Evolutionary conservation across 148 eudicot genomes (phyloP).

Genomic region (Arbutus unedo): DNA sequence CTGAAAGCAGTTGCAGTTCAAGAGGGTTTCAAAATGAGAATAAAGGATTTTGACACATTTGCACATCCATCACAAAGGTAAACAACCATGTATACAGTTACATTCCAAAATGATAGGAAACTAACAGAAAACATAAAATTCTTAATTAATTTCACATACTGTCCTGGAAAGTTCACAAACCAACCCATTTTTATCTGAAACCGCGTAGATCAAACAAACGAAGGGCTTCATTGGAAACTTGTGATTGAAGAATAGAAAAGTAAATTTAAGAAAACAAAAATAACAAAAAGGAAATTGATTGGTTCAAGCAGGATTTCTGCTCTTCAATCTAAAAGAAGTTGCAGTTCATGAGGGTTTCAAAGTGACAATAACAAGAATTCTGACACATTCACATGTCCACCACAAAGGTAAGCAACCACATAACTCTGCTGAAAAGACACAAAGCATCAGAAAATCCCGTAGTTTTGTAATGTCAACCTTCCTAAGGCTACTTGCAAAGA

Average conservation of each 20-base stretch:
- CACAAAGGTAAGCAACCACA: neutral
- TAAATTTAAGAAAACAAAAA: neutral
- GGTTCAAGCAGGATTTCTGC: conserved; percentile 5
- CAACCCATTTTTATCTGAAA: neutral
- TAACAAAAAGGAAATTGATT: neutral
- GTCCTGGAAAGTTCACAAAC: neutral
- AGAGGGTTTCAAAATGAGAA: neutral
- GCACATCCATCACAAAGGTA: neutral
- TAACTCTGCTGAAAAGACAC: neutral
- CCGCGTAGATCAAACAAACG: neutral
- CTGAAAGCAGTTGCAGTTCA: neutral
- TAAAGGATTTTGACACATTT: neutral
- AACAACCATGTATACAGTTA: neutral
- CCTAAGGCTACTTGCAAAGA: neutral
- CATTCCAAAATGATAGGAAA: neutral
- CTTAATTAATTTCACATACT: neutral
- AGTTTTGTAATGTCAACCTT: neutral
- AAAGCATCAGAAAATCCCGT: neutral
- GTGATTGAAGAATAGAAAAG: neutral
- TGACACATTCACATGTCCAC: neutral
- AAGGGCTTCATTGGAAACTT: neutral
- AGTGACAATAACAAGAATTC: neutral
- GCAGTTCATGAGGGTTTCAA: neutral
- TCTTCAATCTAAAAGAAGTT: conserved; percentile 1
- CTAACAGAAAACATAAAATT: neutral